Conservation (phyloP, 495 filamentous ascomycete species). For the Annulohypoxylon maeteangense region DNA sequence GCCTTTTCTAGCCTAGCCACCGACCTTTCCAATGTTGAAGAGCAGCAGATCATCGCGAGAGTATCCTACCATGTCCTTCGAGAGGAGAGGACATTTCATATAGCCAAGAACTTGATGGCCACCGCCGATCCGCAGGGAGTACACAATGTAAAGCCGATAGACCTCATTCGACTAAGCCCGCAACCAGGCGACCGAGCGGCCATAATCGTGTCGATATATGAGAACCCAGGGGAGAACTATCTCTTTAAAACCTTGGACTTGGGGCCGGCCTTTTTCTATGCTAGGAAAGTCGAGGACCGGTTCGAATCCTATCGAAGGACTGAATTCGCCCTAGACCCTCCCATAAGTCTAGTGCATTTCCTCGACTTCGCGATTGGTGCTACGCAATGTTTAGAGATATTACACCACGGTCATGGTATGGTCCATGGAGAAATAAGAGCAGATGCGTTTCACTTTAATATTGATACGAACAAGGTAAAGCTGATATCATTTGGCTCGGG, state of each 20-base stretch:
- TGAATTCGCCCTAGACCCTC: slow-evolving; percentile 61
- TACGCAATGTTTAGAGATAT: slow-evolving; percentile 81
- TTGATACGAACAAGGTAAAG: slow-evolving; percentile 73
- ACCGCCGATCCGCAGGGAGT: slow-evolving; percentile 76
- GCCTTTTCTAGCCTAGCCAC: slow-evolving; percentile 37
- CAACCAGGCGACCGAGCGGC: slow-evolving; percentile 70
- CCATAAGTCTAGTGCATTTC: slow-evolving; percentile 76
- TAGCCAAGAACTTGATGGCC: slow-evolving; percentile 74
- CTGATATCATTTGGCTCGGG: slow-evolving; percentile 87
- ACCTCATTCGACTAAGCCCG: slow-evolving; percentile 72
- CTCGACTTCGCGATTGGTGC: slow-evolving; percentile 90
- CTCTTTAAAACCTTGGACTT: slow-evolving; percentile 75
- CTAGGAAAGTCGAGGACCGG: slow-evolving; percentile 59
- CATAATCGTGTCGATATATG: slow-evolving; percentile 79
- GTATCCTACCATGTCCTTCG: slow-evolving; percentile 82
- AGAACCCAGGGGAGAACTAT: slow-evolving; percentile 79
- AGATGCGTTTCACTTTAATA: slow-evolving; percentile 87
- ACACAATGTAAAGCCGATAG: slow-evolving; percentile 79
- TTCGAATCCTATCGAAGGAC: slow-evolving; percentile 53
- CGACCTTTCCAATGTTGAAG: slow-evolving; percentile 54
- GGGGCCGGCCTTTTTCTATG: slow-evolving; percentile 76
- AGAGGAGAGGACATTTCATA: slow-evolving; percentile 85
- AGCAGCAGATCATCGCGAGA: slow-evolving; percentile 72
- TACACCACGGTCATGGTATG: slow-evolving; percentile 84
- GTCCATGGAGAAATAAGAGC: slow-evolving; percentile 88